phyloP scores from a whole-genome alignment of 805 yeast species.

The Yamadazyma akitaensis region DNA sequence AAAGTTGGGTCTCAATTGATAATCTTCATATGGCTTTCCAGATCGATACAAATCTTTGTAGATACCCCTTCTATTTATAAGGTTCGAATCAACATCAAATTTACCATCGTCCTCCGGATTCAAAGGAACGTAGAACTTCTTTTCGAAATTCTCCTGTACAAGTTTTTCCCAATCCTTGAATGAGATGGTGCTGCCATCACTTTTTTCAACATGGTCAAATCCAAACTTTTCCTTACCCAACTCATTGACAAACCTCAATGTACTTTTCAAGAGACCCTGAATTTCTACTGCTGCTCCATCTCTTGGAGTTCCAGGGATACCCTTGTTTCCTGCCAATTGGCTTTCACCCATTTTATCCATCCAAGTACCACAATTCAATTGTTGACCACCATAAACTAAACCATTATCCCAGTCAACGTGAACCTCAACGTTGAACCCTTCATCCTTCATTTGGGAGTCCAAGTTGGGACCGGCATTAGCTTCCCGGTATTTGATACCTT shows the following conservation, averaged over 20 bases:
- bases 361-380: constrained; percentile 96
- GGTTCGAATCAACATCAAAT: constrained; percentile 56
- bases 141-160: constrained; percentile 72
- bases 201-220: constrained; percentile 53
- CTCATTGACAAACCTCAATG: constrained; percentile 72
- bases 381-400: constrained; percentile 85
- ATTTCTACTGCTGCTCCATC: constrained; percentile 96
- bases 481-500: constrained; percentile 82
- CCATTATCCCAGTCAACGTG: constrained; percentile 89
- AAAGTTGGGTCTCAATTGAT: constrained; percentile 88
- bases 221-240: constrained; percentile 55
- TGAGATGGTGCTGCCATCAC: constrained; percentile 53
- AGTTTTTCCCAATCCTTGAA: constrained; percentile 71
- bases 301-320: constrained; percentile 96
- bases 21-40: constrained; percentile 89
- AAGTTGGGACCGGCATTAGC: constrained; percentile 90
- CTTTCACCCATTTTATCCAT: constrained; percentile 99
- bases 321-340: constrained; percentile 72
- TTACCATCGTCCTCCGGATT: constrained; percentile 57
- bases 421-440: constrained; percentile 84
- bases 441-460: constrained; percentile 89
- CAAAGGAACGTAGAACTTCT: constrained; percentile 70
- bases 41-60: constrained; percentile 82
- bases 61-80: constrained; percentile 88
- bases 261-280: constrained; percentile 81